Evolutionary conservation across 306 rosid genomes (phyloP).

Genomic region (Astragalus membranaceus): DNA sequence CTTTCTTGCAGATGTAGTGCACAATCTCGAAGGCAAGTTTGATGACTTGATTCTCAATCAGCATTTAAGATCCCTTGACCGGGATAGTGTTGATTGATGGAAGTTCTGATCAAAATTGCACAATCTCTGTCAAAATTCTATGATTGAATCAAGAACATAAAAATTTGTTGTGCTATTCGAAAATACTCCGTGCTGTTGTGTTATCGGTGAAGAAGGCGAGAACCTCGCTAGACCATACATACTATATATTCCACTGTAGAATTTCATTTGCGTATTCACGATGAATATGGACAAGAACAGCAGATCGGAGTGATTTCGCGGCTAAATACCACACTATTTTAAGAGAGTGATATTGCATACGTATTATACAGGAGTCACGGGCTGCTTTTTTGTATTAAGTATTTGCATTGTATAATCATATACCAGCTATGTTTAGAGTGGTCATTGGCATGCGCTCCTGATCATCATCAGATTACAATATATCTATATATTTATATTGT

Average conservation of each 20-base stretch:
- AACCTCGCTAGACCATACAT: slow-evolving; percentile 4
- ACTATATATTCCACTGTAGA: slow-evolving; percentile 13
- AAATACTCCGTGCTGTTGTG: not conserved
- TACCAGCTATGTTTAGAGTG: slow-evolving; percentile 12
- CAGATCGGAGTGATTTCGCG: slow-evolving; percentile 13
- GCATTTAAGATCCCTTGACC: slow-evolving; percentile 1
- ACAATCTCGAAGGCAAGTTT: slow-evolving; percentile 23
- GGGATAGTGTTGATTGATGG: not conserved
- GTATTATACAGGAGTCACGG: slow-evolving; percentile 34
- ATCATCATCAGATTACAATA: not conserved
- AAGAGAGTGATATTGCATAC: slow-evolving; percentile 35
- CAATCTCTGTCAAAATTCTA: not conserved
- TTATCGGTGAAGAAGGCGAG: slow-evolving; percentile 11
- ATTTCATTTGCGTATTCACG: slow-evolving; percentile 5
- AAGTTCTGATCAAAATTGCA: not conserved
- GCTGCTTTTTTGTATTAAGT: not conserved
- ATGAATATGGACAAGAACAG: slow-evolving; percentile 3
- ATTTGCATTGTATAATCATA: not conserved
- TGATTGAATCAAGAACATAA: slow-evolving; percentile 7
- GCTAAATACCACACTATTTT: slow-evolving; percentile 22
- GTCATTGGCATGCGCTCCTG: not conserved
- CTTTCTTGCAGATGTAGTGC: slow-evolving; percentile 24
- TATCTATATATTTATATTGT: not conserved
- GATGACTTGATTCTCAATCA: slow-evolving; percentile 15
- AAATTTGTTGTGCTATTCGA: slow-evolving; percentile 1